Evolutionary conservation across 768 basidiomycete genomes (phyloP).

Genomic region (Tricholoma hemisulphureum): DNA sequence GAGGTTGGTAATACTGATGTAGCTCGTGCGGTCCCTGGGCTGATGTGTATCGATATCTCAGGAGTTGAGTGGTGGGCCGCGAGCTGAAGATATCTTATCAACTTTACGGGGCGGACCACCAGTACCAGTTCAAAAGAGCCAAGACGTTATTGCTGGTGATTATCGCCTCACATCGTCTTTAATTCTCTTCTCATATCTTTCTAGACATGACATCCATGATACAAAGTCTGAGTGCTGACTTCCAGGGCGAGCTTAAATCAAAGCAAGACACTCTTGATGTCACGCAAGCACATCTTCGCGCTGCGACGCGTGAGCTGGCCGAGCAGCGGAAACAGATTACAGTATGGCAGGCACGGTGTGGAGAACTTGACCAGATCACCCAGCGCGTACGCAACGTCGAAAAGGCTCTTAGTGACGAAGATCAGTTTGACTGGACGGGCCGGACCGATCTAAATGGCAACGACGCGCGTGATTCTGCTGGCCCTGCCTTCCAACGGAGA

Average conservation of each 20-base stretch:
- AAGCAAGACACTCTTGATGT: conserved; percentile 89
- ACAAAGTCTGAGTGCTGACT: conserved; percentile 72
- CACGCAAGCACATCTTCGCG: conserved; percentile 82
- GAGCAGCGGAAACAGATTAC: conserved; percentile 87
- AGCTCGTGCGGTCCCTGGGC: neutral
- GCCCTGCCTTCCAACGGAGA: conserved; percentile 70
- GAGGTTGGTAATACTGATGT: conserved; percentile 55
- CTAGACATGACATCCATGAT: conserved; percentile 83
- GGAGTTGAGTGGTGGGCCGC: conserved; percentile 69
- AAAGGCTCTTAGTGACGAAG: conserved; percentile 74
- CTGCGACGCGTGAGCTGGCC: conserved; percentile 86
- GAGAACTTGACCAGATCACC: conserved; percentile 75
- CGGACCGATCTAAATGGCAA: conserved; percentile 48
- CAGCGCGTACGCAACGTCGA: conserved; percentile 85
- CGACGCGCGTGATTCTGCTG: conserved; percentile 41
- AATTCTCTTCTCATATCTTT: conserved; percentile 6
- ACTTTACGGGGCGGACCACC: conserved; percentile 72
- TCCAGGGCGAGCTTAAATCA: conserved; percentile 75
- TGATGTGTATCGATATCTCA: conserved; percentile 23
- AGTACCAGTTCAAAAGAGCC: conserved; percentile 80
- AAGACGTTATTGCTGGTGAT: conserved; percentile 78
- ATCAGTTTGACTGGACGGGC: conserved; percentile 87
- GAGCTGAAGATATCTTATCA: conserved; percentile 78
- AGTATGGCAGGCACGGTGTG: conserved; percentile 67
- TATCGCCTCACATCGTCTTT: neutral